Conservation (phyloP, 116 monocot species). For the Thalassia testudinum region DNA sequence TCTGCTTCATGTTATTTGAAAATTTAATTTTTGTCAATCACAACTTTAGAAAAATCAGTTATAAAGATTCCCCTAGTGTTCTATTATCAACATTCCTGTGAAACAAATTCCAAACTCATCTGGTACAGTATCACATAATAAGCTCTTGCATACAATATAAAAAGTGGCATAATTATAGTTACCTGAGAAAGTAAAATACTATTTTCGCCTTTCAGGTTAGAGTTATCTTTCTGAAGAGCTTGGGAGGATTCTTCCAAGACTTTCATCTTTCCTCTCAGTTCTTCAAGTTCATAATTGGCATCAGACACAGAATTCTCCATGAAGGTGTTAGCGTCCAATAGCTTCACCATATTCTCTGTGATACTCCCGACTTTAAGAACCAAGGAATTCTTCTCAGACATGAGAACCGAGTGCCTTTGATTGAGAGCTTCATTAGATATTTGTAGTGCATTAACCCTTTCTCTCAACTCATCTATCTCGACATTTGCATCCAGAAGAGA, state of each 20-base stretch:
- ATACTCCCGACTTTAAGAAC: constrained; percentile 21
- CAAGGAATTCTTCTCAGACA: constrained; percentile 23
- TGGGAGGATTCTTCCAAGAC: constrained; percentile 34
- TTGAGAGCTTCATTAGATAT: constrained; percentile 14
- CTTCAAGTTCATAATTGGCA: constrained; percentile 41
- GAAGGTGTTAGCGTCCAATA: constrained; percentile 37
- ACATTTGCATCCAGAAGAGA: constrained; percentile 46
- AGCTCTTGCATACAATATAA: background rate
- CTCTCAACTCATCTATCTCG: constrained; percentile 33
- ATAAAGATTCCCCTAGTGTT: too few relatives aligned
- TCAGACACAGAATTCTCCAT: constrained; percentile 41
- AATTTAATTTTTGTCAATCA: too few relatives aligned
- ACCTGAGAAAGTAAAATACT: constrained; percentile 50
- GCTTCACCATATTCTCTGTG: constrained; percentile 22
- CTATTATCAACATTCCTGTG: too few relatives aligned
- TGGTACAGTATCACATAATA: too few relatives aligned
- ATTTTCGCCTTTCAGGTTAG: constrained; percentile 38
- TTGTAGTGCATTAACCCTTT: constrained; percentile 25
- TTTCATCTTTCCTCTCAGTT: constrained; percentile 39
- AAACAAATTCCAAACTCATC: too few relatives aligned
- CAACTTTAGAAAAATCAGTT: too few relatives aligned
- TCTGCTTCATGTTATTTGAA: too few relatives aligned
- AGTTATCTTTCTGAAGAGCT: constrained; percentile 34
- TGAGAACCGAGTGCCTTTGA: constrained; percentile 11
- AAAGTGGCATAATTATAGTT: constrained; percentile 1